These are phyloP conservation scores for Stereum hirsutum DNA, from an alignment of 1,284 basidiomycete genomes.

Conservation along the genomic window DNA sequence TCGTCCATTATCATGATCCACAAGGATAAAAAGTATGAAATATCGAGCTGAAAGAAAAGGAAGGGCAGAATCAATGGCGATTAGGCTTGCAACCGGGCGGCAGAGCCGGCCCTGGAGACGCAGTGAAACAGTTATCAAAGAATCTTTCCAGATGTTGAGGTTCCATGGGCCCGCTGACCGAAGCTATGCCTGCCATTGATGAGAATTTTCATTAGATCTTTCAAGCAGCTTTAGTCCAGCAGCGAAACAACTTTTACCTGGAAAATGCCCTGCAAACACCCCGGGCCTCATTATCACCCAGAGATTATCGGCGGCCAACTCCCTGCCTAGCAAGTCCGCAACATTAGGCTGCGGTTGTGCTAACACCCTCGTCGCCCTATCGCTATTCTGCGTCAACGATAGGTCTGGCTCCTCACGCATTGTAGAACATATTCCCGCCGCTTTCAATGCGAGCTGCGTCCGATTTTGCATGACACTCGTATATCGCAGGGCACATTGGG, in stretches of 20 bases:
- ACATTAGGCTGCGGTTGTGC: conserved; percentile 10
- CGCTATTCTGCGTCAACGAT: conserved; percentile 4
- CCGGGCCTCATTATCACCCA: conserved; percentile 10
- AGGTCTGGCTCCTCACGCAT: not conserved
- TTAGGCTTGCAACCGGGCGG: conserved; percentile 6
- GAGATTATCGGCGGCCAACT: conserved; percentile 8
- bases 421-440: conserved; percentile 2
- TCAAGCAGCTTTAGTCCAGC: too few relatives aligned
- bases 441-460: conserved; percentile 10
- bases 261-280: conserved; percentile 15
- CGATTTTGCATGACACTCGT: conserved; percentile 13
- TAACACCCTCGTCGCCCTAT: conserved; percentile 10
- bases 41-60: not conserved
- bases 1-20: too few relatives aligned
- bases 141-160: conserved; percentile 13
- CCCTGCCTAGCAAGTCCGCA: conserved; percentile 11
- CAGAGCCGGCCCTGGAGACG: too few relatives aligned
- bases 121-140: conserved; percentile 15
- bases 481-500: conserved; percentile 11
- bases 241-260: too few relatives aligned
- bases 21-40: not conserved
- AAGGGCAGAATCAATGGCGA: not conserved
- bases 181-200: conserved; percentile 17
- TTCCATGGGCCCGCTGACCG: conserved; percentile 12
- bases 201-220: too few relatives aligned